A percentile compares a stretch with the other conserved stretches of the same genome.
Evolutionary conservation across 805 yeast species (phyloP).

Genomic region (Starmera dryadoides): DNA sequence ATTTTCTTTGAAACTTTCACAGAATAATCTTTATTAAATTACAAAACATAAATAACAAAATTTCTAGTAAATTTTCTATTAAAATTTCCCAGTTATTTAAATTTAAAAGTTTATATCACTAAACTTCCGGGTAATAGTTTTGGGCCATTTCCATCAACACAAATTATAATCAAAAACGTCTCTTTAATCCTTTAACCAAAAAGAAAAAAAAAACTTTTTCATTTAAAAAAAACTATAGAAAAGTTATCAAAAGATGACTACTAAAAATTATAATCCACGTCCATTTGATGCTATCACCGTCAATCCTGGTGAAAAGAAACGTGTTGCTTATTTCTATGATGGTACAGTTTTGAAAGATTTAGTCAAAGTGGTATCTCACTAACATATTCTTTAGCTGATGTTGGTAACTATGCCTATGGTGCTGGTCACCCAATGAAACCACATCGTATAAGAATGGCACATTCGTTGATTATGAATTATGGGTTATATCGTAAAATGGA

Average conservation of each 20-base stretch:
- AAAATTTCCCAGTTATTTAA: no score
- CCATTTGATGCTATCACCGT: conserved; percentile 1
- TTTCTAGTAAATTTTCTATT: no score
- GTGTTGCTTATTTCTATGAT: conserved; percentile 77
- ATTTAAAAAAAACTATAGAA: no score
- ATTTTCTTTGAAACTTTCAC: neutral
- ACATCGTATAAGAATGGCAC: conserved; percentile 97
- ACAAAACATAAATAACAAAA: no score
- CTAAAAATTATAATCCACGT: neutral
- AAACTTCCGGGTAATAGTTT: neutral
- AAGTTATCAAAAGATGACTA: neutral
- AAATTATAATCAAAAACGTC: no score
- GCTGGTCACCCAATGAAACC: conserved; percentile 99
- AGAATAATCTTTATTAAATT: no score
- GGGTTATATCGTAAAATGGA: conserved; percentile 97
- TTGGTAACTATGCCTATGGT: conserved; percentile 96
- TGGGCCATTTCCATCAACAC: no score
- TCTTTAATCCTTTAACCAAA: no score
- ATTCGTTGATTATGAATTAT: conserved; percentile 92
- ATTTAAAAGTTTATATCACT: neutral
- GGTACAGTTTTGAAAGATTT: conserved; percentile 21
- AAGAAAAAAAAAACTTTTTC: neutral
- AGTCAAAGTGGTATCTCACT: conserved; percentile 13
- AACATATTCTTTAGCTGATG: conserved; percentile 51
- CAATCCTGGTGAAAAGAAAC: conserved; percentile 18